Conservation (phyloP, 805 yeast genomes). For the Yamadazyma sp. region DNA sequence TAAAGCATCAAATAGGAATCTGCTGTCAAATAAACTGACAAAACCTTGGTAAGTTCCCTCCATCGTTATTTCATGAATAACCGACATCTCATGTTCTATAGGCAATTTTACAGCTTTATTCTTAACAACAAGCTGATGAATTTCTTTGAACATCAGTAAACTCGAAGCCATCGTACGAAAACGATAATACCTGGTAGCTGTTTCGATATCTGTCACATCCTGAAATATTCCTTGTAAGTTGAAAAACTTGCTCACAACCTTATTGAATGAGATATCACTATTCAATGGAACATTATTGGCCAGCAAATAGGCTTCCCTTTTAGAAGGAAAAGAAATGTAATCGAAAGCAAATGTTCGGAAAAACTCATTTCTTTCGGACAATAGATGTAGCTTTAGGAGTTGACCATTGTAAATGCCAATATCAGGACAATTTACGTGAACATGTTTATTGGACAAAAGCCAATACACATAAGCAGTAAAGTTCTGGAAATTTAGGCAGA, state of each 20-base stretch:
- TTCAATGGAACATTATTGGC: neutral
- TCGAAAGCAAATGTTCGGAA: neutral
- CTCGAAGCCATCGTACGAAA: neutral
- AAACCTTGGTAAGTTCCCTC: neutral
- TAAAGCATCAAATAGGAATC: neutral
- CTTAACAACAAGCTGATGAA: neutral
- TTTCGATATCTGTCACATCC: neutral
- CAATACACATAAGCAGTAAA: conserved; percentile 43
- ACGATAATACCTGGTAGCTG: neutral
- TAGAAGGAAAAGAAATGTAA: neutral
- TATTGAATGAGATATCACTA: conserved; percentile 1
- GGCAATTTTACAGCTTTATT: neutral
- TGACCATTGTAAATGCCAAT: conserved; percentile 2
- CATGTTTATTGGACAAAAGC: conserved; percentile 19
- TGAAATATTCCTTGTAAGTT: neutral
- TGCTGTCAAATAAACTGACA: neutral
- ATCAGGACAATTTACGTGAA: neutral
- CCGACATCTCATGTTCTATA: neutral
- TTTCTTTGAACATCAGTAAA: neutral
- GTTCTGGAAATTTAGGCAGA: conserved; percentile 9
- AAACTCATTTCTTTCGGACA: neutral
- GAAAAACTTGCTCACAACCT: conserved; percentile 2
- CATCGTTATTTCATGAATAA: neutral
- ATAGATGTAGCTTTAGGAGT: neutral
- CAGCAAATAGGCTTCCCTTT: neutral